A percentile compares a stretch with the other conserved stretches of the same genome.
Conservation (phyloP, 768 basidiomycete species). For the Tylopilus vinaceipallidus region DNA sequence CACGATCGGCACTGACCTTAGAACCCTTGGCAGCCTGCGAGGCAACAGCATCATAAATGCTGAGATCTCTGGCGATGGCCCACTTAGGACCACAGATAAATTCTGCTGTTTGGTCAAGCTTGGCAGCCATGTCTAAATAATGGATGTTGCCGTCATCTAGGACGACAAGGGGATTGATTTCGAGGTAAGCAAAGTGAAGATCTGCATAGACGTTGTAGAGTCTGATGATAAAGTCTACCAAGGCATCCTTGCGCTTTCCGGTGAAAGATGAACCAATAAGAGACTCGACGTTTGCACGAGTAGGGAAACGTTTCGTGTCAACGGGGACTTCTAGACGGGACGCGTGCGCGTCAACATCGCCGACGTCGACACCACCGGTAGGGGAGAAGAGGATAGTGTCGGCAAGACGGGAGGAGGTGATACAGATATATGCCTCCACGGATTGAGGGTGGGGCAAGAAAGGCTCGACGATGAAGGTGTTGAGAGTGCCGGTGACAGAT, state of each 20-base stretch:
- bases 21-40: conserved; percentile 34
- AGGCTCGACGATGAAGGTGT: conserved; percentile 98
- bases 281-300: conserved; percentile 72
- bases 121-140: conserved; percentile 99
- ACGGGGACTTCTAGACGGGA: conserved; percentile 85
- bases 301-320: conserved; percentile 64
- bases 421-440: conserved; percentile 97
- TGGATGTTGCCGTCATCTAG: conserved; percentile 82
- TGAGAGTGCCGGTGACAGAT: conserved; percentile 89
- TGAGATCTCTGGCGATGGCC: conserved; percentile 92
- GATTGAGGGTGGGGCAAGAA: conserved; percentile 93
- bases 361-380: conserved; percentile 98
- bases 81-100: conserved; percentile 98
- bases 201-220: conserved; percentile 98
- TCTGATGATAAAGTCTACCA: conserved; percentile 91
- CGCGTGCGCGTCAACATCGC: conserved; percentile 97
- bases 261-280: conserved; percentile 79
- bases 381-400: conserved; percentile 98
- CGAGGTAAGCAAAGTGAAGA: conserved; percentile 98
- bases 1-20: conserved; percentile 82
- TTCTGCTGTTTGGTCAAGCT: conserved; percentile 99
- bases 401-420: conserved; percentile 92
- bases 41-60: conserved; percentile 59
- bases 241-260: conserved; percentile 82
- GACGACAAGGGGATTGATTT: conserved; percentile 98